Base-by-base conservation (phyloP, 345 rosid species). In the Dimocarpus longan region DNA sequence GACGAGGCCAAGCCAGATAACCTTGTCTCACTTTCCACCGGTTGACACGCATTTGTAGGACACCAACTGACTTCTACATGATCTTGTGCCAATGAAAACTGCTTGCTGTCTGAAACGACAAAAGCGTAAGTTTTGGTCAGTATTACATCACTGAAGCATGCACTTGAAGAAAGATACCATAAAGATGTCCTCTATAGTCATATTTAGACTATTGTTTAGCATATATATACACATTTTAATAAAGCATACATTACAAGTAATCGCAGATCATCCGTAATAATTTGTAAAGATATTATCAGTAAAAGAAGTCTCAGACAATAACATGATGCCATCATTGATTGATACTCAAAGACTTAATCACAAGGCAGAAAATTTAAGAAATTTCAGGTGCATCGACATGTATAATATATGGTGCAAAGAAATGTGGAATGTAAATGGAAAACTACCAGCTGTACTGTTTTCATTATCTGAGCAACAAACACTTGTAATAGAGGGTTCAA, bases 1-100 rank as follows among this genome's bases (percentile, higher is more conserved):
- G 88, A 83, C 75, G 86, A 84, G 56, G 84, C 89, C 4, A 84
- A 79, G 76, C 86, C 88, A 32, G 86, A 82, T 42, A 85, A 69
- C 76, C 85, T 88, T 2, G 69, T n/a, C 72, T 80, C 85, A 22
- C 18, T 68, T 59, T 77, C 87, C n/a, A 56, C 21, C 5, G 66
- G 77, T 54, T 63, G 50, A 73, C 83, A 75, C 57, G 77, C 79
- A 50, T 52, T 67, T 66, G 60, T 22, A 62, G 83, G 66, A 10
- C 64, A 66, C 67, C 74, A 68, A 75, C 78, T 78, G 71, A 48
- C 74, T 42, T 54, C 70, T 57, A 43, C 79, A 10, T 68, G 82
- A 73, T 75, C 80, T 46, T 73, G 85, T 75, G 68, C 73, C 59
- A 68, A 71, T 37, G 44, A 66, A 74, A 43, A 66, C 5, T 76